Evolutionary conservation across 306 rosid genomes (phyloP).

Genomic region (Carpinus fangiana): DNA sequence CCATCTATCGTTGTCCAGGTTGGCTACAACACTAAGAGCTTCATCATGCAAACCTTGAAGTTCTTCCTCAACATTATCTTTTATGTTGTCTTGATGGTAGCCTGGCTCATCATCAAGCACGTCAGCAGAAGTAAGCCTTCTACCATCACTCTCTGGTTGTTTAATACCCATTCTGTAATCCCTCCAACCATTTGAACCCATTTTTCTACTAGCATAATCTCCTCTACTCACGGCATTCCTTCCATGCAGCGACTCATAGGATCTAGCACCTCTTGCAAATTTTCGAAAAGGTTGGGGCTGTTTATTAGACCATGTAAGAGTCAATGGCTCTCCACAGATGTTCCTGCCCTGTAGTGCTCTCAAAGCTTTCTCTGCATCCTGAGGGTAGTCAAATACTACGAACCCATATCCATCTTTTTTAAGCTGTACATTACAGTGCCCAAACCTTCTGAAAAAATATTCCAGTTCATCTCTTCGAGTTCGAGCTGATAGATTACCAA

Average conservation of each 20-base stretch:
- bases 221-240: conserved; percentile 32
- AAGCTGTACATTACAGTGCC: conserved; percentile 47
- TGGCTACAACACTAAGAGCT: conserved; percentile 32
- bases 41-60: conserved; percentile 29
- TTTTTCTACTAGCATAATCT: conserved; percentile 31
- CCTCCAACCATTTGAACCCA: conserved; percentile 33
- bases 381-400: conserved; percentile 49
- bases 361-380: conserved; percentile 57
- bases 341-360: conserved; percentile 52
- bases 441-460: conserved; percentile 48
- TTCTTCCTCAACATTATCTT: conserved; percentile 36
- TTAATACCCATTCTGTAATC: conserved; percentile 20
- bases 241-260: conserved; percentile 20
- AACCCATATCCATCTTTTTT: conserved; percentile 70
- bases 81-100: conserved; percentile 22
- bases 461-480: conserved; percentile 54
- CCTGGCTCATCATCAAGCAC: conserved; percentile 32
- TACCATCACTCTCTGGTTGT: conserved; percentile 21
- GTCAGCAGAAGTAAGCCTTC: conserved; percentile 37
- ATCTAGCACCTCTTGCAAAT: conserved; percentile 37
- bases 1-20: conserved; percentile 51
- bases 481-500: conserved; percentile 51
- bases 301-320: conserved; percentile 58
- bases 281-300: conserved; percentile 45
- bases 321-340: conserved; percentile 54